Evolutionary conservation across 345 rosid species (phyloP).

Genomic region (Salix suchowensis): DNA sequence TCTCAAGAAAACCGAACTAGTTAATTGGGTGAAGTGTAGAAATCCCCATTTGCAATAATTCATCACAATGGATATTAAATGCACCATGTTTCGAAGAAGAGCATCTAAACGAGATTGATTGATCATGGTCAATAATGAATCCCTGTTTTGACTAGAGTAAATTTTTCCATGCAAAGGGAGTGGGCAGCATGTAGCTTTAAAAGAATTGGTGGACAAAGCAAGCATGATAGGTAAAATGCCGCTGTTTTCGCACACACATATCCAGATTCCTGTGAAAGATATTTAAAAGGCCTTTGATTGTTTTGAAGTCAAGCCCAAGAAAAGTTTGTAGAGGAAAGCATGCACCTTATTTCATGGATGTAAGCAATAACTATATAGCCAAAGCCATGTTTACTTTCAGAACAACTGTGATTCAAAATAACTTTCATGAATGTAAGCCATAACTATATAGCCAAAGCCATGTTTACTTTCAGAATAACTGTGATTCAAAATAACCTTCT

Average conservation of each 20-base stretch:
- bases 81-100: not conserved
- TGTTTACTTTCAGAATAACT: not conserved
- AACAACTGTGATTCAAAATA: not conserved
- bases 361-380: not conserved
- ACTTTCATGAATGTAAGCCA: not conserved
- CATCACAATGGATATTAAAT: not conserved
- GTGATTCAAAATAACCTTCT: not conserved
- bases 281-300: not conserved
- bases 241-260: not conserved
- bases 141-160: not conserved
- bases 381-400: not conserved
- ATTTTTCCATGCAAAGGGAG: not conserved
- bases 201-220: not conserved
- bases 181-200: not conserved
- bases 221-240: not conserved
- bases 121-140: not conserved
- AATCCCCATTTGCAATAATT: not conserved
- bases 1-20: not conserved
- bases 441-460: not conserved
- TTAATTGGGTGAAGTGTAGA: not conserved
- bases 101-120: not conserved
- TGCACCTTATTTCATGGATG: not conserved
- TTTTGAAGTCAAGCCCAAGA: not conserved
- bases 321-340: not conserved
- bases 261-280: not conserved